Evolutionary conservation across 176 grass and related monocot genomes (phyloP).

Genomic region (Aegilops umbellulata): DNA sequence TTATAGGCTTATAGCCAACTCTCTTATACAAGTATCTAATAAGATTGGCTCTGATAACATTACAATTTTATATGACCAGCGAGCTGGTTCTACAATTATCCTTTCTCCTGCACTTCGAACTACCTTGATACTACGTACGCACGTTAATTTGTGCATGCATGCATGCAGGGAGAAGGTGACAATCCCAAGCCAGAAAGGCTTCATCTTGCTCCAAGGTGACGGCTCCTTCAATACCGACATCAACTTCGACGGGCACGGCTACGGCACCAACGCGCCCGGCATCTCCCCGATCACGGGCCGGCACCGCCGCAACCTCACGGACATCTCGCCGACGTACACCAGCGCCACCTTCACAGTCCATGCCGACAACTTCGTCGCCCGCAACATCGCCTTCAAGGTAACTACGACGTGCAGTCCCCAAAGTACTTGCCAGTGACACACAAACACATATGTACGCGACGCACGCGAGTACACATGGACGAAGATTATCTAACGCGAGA

Average conservation of each 20-base stretch:
- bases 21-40: no score
- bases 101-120: no score
- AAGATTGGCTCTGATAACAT: no score
- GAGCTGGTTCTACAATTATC: no score
- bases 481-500: neutral
- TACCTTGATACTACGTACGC: no score
- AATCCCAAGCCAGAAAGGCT: neutral
- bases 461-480: neutral
- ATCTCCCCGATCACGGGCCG: neutral
- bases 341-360: conserved; percentile 8
- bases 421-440: no score
- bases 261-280: neutral
- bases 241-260: neutral
- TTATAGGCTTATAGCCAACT: no score
- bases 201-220: neutral
- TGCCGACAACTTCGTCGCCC: conserved; percentile 9
- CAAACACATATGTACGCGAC: no score
- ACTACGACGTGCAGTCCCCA: no score
- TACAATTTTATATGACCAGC: no score
- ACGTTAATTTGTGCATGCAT: no score
- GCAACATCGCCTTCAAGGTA: neutral
- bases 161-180: conserved; percentile 11
- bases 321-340: neutral
- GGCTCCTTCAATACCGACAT: neutral
- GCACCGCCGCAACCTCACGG: neutral